Percentiles rank a stretch among this genome's conserved stretches.
Evolutionary conservation across 345 rosid species (phyloP).

Genomic region (Acer yangbiense): DNA sequence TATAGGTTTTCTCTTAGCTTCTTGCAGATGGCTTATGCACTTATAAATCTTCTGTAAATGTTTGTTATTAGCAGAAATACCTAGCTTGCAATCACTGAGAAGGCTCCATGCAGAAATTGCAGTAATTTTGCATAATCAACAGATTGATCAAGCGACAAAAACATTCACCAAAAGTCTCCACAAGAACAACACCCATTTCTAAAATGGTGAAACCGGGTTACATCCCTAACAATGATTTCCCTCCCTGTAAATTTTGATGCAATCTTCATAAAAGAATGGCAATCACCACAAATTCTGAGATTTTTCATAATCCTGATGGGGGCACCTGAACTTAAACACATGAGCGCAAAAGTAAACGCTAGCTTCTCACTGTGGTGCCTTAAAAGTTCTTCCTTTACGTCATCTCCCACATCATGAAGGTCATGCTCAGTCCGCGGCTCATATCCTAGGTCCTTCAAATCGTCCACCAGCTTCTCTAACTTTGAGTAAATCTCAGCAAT

Average conservation of each 20-base stretch:
- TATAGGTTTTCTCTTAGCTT: too few species aligned
- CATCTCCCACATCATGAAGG: constrained; percentile 61
- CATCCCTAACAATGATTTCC: constrained; percentile 70
- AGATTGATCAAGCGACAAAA: background rate
- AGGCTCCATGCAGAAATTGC: background rate
- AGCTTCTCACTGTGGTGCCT: constrained; percentile 77
- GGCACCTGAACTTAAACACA: constrained; percentile 44
- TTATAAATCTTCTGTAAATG: too few species aligned
- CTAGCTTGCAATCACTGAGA: background rate
- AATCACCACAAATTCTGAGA: constrained; percentile 76
- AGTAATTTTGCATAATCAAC: too few species aligned
- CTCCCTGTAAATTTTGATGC: constrained; percentile 52
- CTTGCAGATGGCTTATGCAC: too few species aligned
- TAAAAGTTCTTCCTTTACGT: constrained; percentile 55
- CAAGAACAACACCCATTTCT: constrained; percentile 65
- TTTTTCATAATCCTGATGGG: constrained; percentile 76
- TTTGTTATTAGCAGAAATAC: background rate
- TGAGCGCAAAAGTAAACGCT: constrained; percentile 58
- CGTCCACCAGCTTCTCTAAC: constrained; percentile 50
- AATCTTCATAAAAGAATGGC: constrained; percentile 75
- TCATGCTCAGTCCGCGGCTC: constrained; percentile 48
- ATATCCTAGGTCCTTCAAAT: constrained; percentile 53
- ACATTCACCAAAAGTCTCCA: constrained; percentile 63
- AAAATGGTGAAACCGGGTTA: constrained; percentile 73
- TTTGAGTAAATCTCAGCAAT: constrained; percentile 50